These are phyloP conservation scores for Mesembryanthemum crystallinum DNA, from an alignment of 148 eudicot genomes.

Conservation along the genomic window DNA sequence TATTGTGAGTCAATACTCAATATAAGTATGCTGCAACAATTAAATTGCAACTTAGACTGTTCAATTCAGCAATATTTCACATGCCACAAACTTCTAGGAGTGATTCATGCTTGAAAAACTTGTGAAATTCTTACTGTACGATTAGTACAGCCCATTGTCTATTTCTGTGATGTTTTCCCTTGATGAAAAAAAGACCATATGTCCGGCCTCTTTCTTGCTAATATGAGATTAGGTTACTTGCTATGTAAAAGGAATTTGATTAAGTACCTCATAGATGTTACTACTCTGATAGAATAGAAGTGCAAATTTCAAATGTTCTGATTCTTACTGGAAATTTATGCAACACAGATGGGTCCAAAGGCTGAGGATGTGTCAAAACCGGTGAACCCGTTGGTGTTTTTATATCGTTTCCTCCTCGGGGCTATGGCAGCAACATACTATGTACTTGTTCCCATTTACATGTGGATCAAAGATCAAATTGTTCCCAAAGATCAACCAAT, in stretches of 20 bases:
- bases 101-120: neutral
- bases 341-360: conserved; percentile 75
- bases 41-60: neutral
- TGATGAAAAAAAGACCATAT: neutral
- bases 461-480: conserved; percentile 87
- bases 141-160: neutral
- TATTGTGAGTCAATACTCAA: no score
- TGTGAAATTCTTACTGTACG: neutral
- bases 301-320: neutral
- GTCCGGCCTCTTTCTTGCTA: neutral
- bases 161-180: conserved; percentile 1
- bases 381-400: conserved; percentile 57
- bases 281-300: neutral
- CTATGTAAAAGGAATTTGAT: neutral
- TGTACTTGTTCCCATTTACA: conserved; percentile 75
- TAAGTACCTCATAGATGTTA: neutral
- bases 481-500: conserved; percentile 70
- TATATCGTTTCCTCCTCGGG: conserved; percentile 64
- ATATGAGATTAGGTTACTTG: neutral
- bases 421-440: conserved; percentile 59
- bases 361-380: conserved; percentile 71
- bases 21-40: neutral
- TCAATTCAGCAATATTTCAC: neutral
- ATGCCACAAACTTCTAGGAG: neutral
- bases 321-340: neutral